Evolutionary conservation across 1,284 basidiomycete species (phyloP).

Genomic region (Leccinum griseonigrum): DNA sequence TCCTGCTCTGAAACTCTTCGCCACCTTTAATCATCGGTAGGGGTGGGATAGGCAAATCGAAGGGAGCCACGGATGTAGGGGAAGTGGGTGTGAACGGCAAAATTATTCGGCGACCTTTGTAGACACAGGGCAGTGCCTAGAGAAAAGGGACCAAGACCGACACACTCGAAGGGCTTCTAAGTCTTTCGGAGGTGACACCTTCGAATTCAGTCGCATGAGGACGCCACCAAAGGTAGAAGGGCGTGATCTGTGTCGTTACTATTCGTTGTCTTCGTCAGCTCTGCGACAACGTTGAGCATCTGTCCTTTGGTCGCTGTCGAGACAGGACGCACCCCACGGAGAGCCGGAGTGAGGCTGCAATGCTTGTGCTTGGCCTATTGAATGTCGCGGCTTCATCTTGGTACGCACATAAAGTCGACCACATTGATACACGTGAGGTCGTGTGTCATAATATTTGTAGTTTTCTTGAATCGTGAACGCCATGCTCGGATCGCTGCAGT

Average conservation of each 20-base stretch:
- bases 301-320: constrained; percentile 53
- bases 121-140: constrained; percentile 25
- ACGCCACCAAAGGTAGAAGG: neutral
- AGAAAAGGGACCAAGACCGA: constrained; percentile 26
- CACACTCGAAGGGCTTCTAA: constrained; percentile 38
- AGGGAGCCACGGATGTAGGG: constrained; percentile 39
- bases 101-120: constrained; percentile 44
- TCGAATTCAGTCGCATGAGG: constrained; percentile 16
- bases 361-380: constrained; percentile 21
- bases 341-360: constrained; percentile 23
- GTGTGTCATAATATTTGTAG: constrained; percentile 96
- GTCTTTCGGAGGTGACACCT: constrained; percentile 18
- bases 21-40: constrained; percentile 32
- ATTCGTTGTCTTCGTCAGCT: constrained; percentile 45
- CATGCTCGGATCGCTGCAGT: constrained; percentile 88
- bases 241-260: neutral
- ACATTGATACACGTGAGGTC: constrained; percentile 82
- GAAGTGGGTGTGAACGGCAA: constrained; percentile 63
- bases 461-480: constrained; percentile 60
- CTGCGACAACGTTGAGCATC: constrained; percentile 77
- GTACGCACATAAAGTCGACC: constrained; percentile 87
- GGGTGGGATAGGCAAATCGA: constrained; percentile 13
- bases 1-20: constrained; percentile 44
- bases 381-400: constrained; percentile 36
- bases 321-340: constrained; percentile 28